A percentile compares a stretch with the other conserved stretches of the same genome.
Evolutionary conservation across 176 grass and related monocot genomes (phyloP).

Genomic region (Rhipidocladum racemiflorum): DNA sequence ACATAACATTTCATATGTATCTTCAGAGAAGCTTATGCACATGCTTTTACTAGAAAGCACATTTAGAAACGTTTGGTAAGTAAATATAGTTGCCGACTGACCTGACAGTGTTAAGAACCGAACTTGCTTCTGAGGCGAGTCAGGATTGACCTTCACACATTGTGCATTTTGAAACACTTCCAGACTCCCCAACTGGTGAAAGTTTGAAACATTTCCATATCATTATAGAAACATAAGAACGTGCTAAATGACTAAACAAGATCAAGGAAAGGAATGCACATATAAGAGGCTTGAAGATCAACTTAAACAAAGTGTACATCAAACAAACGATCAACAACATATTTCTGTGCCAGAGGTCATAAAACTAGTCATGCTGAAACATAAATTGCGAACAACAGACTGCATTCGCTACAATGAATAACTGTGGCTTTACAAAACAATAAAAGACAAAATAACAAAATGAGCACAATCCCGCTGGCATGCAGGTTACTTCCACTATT

Average conservation of each 20-base stretch:
- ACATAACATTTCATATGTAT: not conserved
- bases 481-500: not conserved
- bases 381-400: not conserved
- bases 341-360: not conserved
- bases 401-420: not conserved
- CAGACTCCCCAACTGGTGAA: constrained; percentile 53
- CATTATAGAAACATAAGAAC: not conserved
- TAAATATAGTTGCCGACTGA: constrained; percentile 6
- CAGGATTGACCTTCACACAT: constrained; percentile 89
- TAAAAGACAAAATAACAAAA: no score
- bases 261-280: not conserved
- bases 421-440: not conserved
- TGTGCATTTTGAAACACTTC: constrained; percentile 60
- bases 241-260: not conserved
- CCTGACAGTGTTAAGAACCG: constrained; percentile 78
- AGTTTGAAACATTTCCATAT: not conserved
- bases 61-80: not conserved
- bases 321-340: not conserved
- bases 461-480: not conserved
- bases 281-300: not conserved
- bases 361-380: not conserved
- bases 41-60: not conserved
- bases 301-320: not conserved
- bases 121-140: constrained; percentile 94
- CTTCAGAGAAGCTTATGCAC: not conserved